A percentile compares a stretch with the other conserved stretches of the same genome.
These are phyloP conservation scores for Syzygium jambos DNA, from an alignment of 345 rosid species.

Conservation along the genomic window DNA sequence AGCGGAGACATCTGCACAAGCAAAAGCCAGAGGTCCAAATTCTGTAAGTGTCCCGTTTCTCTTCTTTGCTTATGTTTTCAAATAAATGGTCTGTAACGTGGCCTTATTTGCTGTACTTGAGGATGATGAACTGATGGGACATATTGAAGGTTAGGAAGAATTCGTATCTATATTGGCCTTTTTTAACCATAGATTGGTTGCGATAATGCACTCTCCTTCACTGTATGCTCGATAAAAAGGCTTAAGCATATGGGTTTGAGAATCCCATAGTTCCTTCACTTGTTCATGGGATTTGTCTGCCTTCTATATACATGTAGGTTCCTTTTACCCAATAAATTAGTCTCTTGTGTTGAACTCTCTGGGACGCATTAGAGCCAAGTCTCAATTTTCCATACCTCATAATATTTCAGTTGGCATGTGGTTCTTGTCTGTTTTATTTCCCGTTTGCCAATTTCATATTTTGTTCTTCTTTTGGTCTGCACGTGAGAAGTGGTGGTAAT, in stretches of 20 bases:
- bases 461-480: background rate
- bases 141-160: background rate
- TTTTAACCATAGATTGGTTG: background rate
- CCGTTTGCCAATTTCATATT: background rate
- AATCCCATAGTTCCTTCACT: background rate
- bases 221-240: background rate
- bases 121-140: background rate
- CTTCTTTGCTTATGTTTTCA: background rate
- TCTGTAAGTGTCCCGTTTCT: constrained; percentile 37
- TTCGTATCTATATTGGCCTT: background rate
- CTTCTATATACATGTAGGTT: background rate
- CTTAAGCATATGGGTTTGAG: background rate
- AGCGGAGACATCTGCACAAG: constrained; percentile 79
- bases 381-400: background rate
- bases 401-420: background rate
- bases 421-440: background rate
- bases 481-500: background rate
- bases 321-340: background rate
- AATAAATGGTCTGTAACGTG: background rate
- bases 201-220: background rate
- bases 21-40: constrained; percentile 70
- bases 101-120: background rate
- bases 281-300: background rate
- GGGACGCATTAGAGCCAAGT: background rate
- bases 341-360: background rate